Conservation (phyloP, 345 rosid species). For the Trapa incisa region DNA sequence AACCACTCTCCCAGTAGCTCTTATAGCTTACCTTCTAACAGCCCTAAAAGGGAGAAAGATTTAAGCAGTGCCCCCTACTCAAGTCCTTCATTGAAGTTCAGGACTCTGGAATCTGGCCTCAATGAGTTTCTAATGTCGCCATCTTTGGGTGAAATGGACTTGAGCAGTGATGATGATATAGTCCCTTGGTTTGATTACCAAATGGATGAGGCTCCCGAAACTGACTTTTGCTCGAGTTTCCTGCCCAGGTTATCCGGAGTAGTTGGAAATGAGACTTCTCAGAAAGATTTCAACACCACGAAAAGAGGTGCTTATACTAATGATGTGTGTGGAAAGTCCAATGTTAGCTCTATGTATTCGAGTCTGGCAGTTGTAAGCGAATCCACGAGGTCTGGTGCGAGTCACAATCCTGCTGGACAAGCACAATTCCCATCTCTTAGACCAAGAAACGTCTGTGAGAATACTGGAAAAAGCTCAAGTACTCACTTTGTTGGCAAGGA, state of each 20-base stretch:
- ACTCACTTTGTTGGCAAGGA: neutral
- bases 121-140: constrained; percentile 40
- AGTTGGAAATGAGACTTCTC: constrained; percentile 28
- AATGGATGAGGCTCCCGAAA: constrained; percentile 26
- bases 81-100: constrained; percentile 20
- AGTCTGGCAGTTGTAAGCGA: neutral
- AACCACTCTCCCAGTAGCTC: constrained; percentile 1
- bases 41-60: constrained; percentile 17
- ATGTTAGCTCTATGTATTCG: constrained; percentile 6
- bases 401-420: neutral
- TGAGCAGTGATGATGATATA: constrained; percentile 53
- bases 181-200: constrained; percentile 65
- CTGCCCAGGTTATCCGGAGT: constrained; percentile 51
- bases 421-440: neutral
- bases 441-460: neutral
- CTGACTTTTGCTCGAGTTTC: constrained; percentile 45
- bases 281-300: constrained; percentile 26
- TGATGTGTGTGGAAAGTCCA: constrained; percentile 15
- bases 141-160: constrained; percentile 34
- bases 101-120: constrained; percentile 16
- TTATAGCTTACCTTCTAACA: constrained; percentile 12
- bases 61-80: constrained; percentile 15
- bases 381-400: neutral
- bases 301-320: constrained; percentile 14
- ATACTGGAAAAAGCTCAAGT: constrained; percentile 14